Conservation (phyloP, 495 filamentous ascomycete genomes). For the Penicillium steckii region DNA sequence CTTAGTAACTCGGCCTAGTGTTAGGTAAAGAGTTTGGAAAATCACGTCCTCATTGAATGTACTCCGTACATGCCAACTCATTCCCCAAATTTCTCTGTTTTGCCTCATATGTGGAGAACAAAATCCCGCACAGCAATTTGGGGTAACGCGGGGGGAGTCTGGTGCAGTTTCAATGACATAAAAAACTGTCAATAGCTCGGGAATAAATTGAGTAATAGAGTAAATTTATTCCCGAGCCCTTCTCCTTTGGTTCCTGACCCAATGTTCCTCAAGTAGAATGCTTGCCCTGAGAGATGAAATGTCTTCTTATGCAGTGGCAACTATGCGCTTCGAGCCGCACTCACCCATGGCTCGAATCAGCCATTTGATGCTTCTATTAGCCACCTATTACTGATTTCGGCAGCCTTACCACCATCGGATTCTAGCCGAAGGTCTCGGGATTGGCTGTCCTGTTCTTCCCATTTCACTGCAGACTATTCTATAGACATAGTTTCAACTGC, state of each 20-base stretch:
- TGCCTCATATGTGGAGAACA: background rate
- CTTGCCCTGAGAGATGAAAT: conserved; percentile 15
- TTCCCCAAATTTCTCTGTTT: background rate
- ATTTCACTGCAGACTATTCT: no score
- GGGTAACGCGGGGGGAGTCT: background rate
- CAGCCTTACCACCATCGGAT: background rate
- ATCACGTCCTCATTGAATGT: background rate
- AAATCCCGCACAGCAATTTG: background rate
- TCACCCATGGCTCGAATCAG: conserved; percentile 4
- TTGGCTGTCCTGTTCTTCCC: no score
- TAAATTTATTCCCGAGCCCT: background rate
- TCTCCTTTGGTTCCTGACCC: background rate
- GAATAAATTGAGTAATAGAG: background rate
- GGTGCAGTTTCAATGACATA: background rate
- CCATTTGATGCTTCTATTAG: background rate
- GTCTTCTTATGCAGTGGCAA: conserved; percentile 13
- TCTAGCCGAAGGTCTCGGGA: background rate
- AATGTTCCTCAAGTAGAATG: conserved; percentile 1
- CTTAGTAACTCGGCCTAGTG: no score
- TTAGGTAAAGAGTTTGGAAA: no score
- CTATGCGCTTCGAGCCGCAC: conserved; percentile 13
- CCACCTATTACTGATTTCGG: background rate
- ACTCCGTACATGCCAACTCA: background rate
- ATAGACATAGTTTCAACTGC: no score
- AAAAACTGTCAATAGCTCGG: background rate